Base-by-base conservation (phyloP, 2,329 filamentous ascomycete genomes). In the Sporothrix pseudoabietina region DNA sequence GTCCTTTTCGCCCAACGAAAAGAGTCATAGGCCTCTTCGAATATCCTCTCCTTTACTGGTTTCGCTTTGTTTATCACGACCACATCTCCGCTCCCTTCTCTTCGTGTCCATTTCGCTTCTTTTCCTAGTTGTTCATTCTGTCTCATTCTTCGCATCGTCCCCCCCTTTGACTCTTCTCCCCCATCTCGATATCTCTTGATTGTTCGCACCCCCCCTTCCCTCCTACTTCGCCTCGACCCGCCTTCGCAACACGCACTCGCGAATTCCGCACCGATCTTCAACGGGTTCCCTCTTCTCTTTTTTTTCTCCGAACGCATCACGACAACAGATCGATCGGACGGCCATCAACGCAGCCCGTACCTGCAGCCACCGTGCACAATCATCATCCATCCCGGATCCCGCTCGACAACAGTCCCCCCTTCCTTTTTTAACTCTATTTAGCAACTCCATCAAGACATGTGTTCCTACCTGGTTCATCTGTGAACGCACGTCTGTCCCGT, bases 311-410 rank as follows among this genome's bases (percentile, higher is more conserved):
- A 19, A 52, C 41, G 32, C n/a, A 61, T 39, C 71, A 44, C 32
- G 39, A 59, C 59, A 16, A 22, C 35, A 35, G 61, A 72, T 69
- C 71, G 63, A 69, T 68, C 71, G 71, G 39, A 59, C 71, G n/a
- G 6, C 47, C 47, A 52, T 41, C 69, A 65, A 30, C 71, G 54
- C 59, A 70, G 35, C 44, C 73, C 70, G 77, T 78, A 77, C 77
- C 77, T 77, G 76, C 77, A 78, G 74, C 74, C 73, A 65, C 72
- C 57, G 52, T 71, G 71, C 70, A 75, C 71, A 71, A 57, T 69
- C 72, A 73, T 44, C 52, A 63, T 55, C 54, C 69, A 47, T 68
- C 59, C 32, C 44, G 52, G 35, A 68, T 63, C 61, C 22, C 55
- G 44, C 30, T 22, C 49, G 30, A 71, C 61, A 70, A 41, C 66